Base-by-base conservation (phyloP, 148 eudicot genomes). In the Rhododendron mucronatum region DNA sequence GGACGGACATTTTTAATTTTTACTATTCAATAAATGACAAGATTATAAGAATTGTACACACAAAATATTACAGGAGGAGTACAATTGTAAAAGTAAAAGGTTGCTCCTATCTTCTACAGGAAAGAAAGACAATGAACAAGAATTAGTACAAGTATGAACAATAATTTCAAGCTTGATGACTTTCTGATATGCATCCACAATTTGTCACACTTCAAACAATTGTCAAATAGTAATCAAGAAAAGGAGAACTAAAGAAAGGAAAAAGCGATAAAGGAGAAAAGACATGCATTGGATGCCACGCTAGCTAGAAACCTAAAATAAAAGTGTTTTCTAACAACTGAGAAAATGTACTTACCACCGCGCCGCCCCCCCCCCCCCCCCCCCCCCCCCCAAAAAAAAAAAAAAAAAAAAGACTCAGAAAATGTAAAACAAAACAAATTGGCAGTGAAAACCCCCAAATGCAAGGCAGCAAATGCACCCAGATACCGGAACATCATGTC, bases 221-320 rank as follows among this genome's bases (percentile, higher is more conserved):
- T 51, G 16, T 0, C 37, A 41, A 41, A 7, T 41, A 5, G 1
- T 41, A 41, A 81, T 81, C 41, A 57, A 20, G 13, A 55, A 74
- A 67, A 28, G 33, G 35, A 37, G 74, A 55, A 44, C 1, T 30
- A 63, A 41, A 55, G 35, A 55, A 73, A 82, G 82, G 59, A 37
- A 26, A 82, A 55, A 75, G 75, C 67, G 23, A 14, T 11, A 55
- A 82, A 82, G 35, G 1, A 14, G 75, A 75, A 82, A 82, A 13
- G 59, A 73, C 81, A 13, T 39, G 85, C 67, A 75, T 86, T 86
- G 88, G 88, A 86, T 86, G 82, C 88, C 10, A 44, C 74, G 47
- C 81, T 76, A 33, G 61, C 81, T 76, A 33, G 9, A 37, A 37
- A 53, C 28, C 23, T 30, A 16, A 51, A 53, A 55, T 9, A 1